phyloP scores from a whole-genome alignment of 2,329 filamentous ascomycete species.

The Cryphonectria japonica region DNA sequence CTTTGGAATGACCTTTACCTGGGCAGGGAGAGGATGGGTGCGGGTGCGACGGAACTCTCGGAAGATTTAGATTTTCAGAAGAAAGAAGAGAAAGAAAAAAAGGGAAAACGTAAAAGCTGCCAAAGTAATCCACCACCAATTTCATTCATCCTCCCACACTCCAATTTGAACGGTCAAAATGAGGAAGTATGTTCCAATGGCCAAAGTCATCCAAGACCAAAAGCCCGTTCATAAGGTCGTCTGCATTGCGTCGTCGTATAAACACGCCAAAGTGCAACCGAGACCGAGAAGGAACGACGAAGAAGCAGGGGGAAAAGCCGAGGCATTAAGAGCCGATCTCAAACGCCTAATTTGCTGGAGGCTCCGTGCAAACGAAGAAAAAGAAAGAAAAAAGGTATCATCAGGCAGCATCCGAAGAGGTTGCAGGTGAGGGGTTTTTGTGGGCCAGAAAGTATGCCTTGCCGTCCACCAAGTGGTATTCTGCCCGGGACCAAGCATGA shows the following conservation, averaged over 20 bases:
- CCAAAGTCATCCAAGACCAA: constrained; percentile 10
- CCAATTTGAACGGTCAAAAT: background rate
- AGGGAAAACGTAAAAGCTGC: background rate
- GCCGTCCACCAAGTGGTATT: background rate
- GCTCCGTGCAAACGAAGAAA: background rate
- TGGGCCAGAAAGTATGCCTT: background rate
- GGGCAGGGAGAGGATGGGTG: too few species aligned
- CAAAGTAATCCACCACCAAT: background rate
- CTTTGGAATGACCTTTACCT: background rate
- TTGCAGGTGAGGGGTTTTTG: background rate
- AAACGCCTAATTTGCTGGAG: background rate
- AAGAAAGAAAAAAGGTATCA: background rate
- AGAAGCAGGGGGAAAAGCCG: background rate
- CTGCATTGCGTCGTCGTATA: background rate
- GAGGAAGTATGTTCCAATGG: background rate
- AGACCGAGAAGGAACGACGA: background rate
- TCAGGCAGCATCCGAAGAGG: background rate
- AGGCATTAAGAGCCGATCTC: too few species aligned
- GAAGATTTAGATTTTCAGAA: background rate
- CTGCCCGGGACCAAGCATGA: background rate
- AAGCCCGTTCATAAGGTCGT: constrained; percentile 6
- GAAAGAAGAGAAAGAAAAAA: too few species aligned
- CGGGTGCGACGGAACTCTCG: background rate
- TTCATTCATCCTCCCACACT: background rate
- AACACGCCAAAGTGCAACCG: constrained; percentile 2